Base-by-base conservation (phyloP, 2,329 filamentous ascomycete species). In the Diaporthe citri region DNA sequence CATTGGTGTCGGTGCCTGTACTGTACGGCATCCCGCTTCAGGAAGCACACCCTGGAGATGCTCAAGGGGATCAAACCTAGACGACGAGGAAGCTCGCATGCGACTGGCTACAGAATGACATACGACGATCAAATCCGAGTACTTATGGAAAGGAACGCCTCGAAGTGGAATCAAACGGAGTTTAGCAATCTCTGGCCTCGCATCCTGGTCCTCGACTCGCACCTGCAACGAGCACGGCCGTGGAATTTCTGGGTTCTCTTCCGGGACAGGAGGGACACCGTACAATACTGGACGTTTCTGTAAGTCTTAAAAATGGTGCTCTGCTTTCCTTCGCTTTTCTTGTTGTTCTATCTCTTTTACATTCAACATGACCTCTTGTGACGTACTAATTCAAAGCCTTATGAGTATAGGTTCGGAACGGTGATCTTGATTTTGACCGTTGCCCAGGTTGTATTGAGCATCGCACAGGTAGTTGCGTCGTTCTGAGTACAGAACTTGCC, bases 181-280 rank as follows among this genome's bases (percentile, higher is more conserved):
- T 66, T 66, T 3, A 66, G 1, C 0, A 36, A 51, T 8, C 43
- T 66, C 12, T 66, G 62, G 62, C 28, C 62, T 36, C 43, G 43
- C 2, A 66, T 51, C 3, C 28, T 66, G 36, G 62, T n/a, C 1
- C 20, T 51, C 9, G 43, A 66, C 22, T 0, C 43, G 10, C 62
- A 66, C 7, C 43, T 66, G 3, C 62, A 51, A 51, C 7, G 8
- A n/a, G 62, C 62, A 20, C 62, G 41, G 28, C 41, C 62, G 17
- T 66, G 62, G 62, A 51, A 66, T 6, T 66, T 66, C 17, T 66
- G 62, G 28, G 62, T 36, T 6, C 62, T 51, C 9, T 51, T 66
- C 43, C 28, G 62, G 4, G 41, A 64, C 41, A 64, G 10, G 2
- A 64, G 41, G 10, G 41, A 64, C 1, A 64, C 60, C 0, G 41